Conservation (phyloP, 371 early-diverging fungal species). For the Capniomyces stellatus region DNA sequence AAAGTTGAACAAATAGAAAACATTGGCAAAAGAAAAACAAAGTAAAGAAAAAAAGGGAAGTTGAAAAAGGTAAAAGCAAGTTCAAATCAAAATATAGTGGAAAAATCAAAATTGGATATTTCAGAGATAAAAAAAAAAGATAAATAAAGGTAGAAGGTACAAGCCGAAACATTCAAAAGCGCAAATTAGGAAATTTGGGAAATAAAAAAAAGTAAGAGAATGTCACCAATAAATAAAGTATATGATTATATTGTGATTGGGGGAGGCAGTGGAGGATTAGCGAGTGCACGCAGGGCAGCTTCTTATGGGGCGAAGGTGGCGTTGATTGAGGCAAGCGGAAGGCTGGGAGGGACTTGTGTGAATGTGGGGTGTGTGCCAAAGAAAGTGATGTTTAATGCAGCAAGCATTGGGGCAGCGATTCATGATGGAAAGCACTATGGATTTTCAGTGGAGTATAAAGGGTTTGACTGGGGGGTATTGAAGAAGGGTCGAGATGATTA, state of each 20-base stretch:
- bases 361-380: constrained; percentile 98
- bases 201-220: background rate
- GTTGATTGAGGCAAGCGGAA: constrained; percentile 63
- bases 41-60: no score
- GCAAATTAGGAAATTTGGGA: no score
- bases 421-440: constrained; percentile 77
- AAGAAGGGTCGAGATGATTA: constrained; percentile 90
- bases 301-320: constrained; percentile 80
- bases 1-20: no score
- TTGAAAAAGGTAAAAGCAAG: no score
- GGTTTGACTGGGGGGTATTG: constrained; percentile 42
- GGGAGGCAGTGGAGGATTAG: constrained; percentile 74
- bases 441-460: constrained; percentile 35
- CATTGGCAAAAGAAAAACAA: no score
- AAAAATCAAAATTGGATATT: no score
- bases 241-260: constrained; percentile 34
- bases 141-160: no score
- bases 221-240: background rate
- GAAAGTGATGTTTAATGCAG: constrained; percentile 95
- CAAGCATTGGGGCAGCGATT: constrained; percentile 67
- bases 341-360: constrained; percentile 90
- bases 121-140: no score
- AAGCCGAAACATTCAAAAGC: no score
- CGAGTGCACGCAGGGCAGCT: constrained; percentile 86
- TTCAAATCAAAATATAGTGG: no score